phyloP scores from a whole-genome alignment of 2,329 filamentous ascomycete genomes.

The Chrysosphaeria jannelii region DNA sequence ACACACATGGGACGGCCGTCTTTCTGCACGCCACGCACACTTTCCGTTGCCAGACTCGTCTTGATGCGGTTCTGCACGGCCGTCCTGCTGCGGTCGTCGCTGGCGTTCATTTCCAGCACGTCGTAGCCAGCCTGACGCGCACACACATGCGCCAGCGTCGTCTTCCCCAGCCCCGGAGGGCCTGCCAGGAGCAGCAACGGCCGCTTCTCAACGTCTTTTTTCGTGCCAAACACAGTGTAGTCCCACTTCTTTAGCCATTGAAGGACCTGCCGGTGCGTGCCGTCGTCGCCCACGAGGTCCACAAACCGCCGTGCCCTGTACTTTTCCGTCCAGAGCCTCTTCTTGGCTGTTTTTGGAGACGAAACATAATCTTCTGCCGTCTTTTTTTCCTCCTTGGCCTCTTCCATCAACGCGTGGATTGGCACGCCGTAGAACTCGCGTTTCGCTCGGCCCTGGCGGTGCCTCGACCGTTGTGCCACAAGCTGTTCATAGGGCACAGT shows the following conservation, averaged over 20 bases:
- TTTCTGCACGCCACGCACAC: constrained; percentile 47
- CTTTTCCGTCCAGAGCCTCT: constrained; percentile 78
- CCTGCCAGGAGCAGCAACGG: constrained; percentile 60
- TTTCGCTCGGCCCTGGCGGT: constrained; percentile 34
- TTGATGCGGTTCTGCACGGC: constrained; percentile 78
- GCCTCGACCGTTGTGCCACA: constrained; percentile 34
- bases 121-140: constrained; percentile 89
- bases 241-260: constrained; percentile 93
- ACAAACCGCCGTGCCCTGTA: constrained; percentile 80
- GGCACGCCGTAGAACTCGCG: constrained; percentile 77
- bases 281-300: constrained; percentile 79
- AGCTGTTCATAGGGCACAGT: constrained; percentile 31
- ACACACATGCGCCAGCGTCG: constrained; percentile 84
- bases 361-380: no score
- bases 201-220: constrained; percentile 2
- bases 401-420: constrained; percentile 52
- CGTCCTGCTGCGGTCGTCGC: constrained; percentile 68
- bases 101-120: constrained; percentile 90
- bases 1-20: constrained; percentile 54
- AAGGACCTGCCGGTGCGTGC: constrained; percentile 69
- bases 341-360: no score
- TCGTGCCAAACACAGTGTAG: constrained; percentile 42
- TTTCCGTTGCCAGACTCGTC: constrained; percentile 81
- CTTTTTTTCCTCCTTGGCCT: constrained; percentile 13
- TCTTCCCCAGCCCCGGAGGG: constrained; percentile 82